Evolutionary conservation across 176 grass and related monocot species (phyloP).

Genomic region (Eleusine coracana): DNA sequence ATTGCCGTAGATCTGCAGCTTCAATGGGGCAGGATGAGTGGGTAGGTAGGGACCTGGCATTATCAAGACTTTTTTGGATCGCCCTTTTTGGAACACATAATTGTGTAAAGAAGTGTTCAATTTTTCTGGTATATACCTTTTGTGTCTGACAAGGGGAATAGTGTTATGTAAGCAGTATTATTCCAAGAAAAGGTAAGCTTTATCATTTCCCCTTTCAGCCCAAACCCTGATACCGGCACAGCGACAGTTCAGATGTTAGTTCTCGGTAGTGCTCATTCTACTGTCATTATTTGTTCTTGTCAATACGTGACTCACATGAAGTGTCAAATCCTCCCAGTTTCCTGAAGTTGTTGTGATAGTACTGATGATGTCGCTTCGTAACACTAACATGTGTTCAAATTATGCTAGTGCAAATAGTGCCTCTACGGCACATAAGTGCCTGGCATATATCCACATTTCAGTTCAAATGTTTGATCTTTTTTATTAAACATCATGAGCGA

Average conservation of each 20-base stretch:
- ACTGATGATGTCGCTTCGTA: not conserved
- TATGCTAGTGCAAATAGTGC: not conserved
- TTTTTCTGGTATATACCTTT: not conserved
- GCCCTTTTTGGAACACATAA: not conserved
- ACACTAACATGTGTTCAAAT: not conserved
- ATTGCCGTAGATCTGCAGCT: slow-evolving; percentile 34
- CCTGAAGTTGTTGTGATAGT: not conserved
- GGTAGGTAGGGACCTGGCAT: not conserved
- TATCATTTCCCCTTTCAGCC: not conserved
- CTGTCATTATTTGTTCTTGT: not conserved
- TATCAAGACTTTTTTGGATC: not conserved
- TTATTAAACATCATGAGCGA: not conserved
- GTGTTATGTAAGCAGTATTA: not conserved
- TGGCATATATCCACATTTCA: too few species aligned
- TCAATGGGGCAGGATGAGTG: slow-evolving; percentile 27
- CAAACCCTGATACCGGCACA: not conserved
- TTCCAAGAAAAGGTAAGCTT: slow-evolving; percentile 17
- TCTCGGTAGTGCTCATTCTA: not conserved
- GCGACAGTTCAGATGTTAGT: slow-evolving; percentile 6
- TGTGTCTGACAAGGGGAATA: not conserved
- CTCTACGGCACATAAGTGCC: not conserved
- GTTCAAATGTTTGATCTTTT: not conserved
- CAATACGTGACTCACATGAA: not conserved
- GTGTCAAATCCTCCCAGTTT: not conserved
- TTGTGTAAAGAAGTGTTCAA: not conserved